phyloP scores from a whole-genome alignment of 2,329 filamentous ascomycete species.

The Phialophora macrospora region DNA sequence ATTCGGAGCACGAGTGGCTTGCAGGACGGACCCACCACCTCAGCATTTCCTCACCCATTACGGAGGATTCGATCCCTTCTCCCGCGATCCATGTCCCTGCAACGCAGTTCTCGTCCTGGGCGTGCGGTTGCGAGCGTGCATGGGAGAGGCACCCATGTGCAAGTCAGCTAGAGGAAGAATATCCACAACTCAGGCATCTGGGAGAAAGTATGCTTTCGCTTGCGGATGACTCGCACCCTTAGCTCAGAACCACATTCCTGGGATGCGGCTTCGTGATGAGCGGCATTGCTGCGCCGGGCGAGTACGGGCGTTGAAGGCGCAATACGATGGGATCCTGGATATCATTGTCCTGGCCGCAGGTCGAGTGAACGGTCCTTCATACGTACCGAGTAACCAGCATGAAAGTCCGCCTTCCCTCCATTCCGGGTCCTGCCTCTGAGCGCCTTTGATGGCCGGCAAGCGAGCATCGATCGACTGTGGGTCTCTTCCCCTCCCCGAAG shows the following conservation, averaged over 20 bases:
- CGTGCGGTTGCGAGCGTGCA: not conserved
- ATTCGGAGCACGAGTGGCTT: not conserved
- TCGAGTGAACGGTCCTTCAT: not conserved
- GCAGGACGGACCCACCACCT: not conserved
- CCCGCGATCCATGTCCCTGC: not conserved
- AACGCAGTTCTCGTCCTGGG: not conserved
- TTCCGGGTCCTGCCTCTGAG: not conserved
- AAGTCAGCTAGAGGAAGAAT: not conserved
- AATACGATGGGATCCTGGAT: not conserved
- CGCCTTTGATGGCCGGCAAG: not conserved
- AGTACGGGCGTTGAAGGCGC: not conserved
- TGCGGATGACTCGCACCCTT: constrained; percentile 4
- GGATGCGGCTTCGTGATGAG: not conserved
- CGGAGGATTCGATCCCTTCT: not conserved
- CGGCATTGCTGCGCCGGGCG: no score
- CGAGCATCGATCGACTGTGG: not conserved
- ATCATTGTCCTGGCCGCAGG: not conserved
- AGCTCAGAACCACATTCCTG: constrained; percentile 12
- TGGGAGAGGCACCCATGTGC: not conserved
- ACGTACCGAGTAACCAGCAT: no score
- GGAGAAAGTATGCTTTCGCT: constrained; percentile 11
- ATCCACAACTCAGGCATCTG: not conserved
- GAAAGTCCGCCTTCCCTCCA: no score
- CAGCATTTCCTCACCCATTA: not conserved
- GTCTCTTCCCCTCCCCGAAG: not conserved